Base-by-base conservation (phyloP, 495 filamentous ascomycete genomes). In the Podospora sp. region DNA sequence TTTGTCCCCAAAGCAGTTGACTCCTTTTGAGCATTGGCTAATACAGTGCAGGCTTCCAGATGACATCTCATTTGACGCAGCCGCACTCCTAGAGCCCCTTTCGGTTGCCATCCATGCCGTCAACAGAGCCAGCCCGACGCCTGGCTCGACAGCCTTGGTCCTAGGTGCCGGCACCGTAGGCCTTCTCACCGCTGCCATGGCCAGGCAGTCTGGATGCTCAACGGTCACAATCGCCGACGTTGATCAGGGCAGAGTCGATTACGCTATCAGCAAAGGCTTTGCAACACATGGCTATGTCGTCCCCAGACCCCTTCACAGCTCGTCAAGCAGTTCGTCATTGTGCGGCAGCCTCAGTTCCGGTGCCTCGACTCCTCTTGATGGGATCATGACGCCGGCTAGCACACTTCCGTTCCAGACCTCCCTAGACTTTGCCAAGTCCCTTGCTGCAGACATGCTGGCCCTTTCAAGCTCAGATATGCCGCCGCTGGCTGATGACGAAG, bases 91-190 rank as follows among this genome's bases (percentile, higher is more conserved):
- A 6, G 94, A 97, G 73, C 94, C 94, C 0, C 79, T 97, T 1
- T 89, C 90, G 0, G 94, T 97, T 21, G 93, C 90, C 27, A 85
- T 97, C 49, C 94, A 97, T 76, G 91, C 91, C 16, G 85, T 91
- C 53, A 88, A 89, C 36, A 85, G 93, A 27, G 82, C 83, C 22
- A 72, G 60, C 24, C 82, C 82, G 3, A 62, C 72, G 12, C 84
- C 80, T 1, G 84, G 84, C 12, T 86, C 86, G 9, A 85, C 87
- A 0, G 89, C 92, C 5, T 79, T 97, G 40, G 88, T 97, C 24
- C 88, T 97, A 52, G 93, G 94, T 24, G 93, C 94, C 22, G 94
- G 94, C 27, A 89, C 93, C 7, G 89, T 97, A 57, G 94, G 93
- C 0, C 82, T 96, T 5, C 83, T 97, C 5, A 88, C 91, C 21